Base-by-base conservation (phyloP, 2,329 filamentous ascomycete genomes). In the Cryphonectria parasitica region DNA sequence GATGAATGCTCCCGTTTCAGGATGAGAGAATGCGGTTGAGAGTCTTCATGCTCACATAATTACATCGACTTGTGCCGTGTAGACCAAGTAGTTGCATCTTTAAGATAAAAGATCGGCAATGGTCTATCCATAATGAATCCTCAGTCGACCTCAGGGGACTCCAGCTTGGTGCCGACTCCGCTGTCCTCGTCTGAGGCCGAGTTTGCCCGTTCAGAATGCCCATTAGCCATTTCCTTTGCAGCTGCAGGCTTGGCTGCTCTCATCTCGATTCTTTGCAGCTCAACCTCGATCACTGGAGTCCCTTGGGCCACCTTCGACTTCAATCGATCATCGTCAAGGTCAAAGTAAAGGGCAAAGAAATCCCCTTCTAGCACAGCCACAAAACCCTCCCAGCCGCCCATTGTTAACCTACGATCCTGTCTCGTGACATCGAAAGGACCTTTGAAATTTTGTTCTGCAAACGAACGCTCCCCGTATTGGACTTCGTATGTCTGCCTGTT, bases 281-380 rank as follows among this genome's bases (percentile, higher is more conserved):
- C 87, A 3, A 90, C 77, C 67, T 89, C 88, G 8, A 90, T 79
- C 0, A 89, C 83, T 17, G 83, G 79, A 2, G 82, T 85, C 2
- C 83, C 85, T 65, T 79, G 76, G 0, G 82, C 79, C 3, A 88
- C 77, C 74, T 85, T 88, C 0, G 76, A 77, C 61, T 73, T 76
- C 39, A 87, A 74, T 1, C 80, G 79, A 70, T 87, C 80, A 31
- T 83, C 83, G 60, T 86, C 84, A 10, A 76, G 74, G 72, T 86
- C 84, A 68, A 84, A 86, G 73, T 84, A 86, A 0, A 86, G 75
- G 3, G 82, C 80, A 83, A 84, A 86, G 63, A 83, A 78, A 0
- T 80, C 80, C 5, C 80, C 80, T 62, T 84, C 83, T 67, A 83
- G 78, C 0, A 86, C 84, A 1, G 83, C 85, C 15, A 80, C 79